A percentile compares a stretch with the other conserved stretches of the same genome.
Evolutionary conservation across 768 basidiomycete genomes (phyloP).

Genomic region (Zangia roseola): DNA sequence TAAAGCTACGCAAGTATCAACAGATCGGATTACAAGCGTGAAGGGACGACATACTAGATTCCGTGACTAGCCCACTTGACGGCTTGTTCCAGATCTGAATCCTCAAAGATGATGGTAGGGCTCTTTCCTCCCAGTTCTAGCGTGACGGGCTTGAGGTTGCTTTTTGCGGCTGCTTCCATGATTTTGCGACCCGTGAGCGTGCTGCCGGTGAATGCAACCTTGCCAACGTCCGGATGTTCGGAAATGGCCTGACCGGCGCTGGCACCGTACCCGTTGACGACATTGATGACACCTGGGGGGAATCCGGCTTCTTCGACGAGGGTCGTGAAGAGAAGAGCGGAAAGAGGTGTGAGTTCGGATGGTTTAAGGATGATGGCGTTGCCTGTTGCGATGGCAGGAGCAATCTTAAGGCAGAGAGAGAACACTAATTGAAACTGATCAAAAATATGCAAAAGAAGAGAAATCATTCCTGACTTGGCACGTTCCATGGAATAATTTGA

Average conservation of each 20-base stretch:
- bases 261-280: slow-evolving; percentile 69
- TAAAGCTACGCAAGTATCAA: slow-evolving; percentile 46
- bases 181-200: slow-evolving; percentile 77
- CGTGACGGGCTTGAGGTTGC: slow-evolving; percentile 76
- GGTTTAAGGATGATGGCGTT: slow-evolving; percentile 80
- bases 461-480: slow-evolving; percentile 38
- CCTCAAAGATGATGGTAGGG: slow-evolving; percentile 49
- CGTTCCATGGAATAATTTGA: slow-evolving; percentile 71
- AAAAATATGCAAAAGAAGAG: neutral
- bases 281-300: slow-evolving; percentile 76
- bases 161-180: slow-evolving; percentile 74
- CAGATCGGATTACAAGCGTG: slow-evolving; percentile 7
- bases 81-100: slow-evolving; percentile 51
- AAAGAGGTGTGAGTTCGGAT: slow-evolving; percentile 74
- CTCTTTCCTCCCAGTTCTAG: slow-evolving; percentile 58
- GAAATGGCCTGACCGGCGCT: slow-evolving; percentile 70
- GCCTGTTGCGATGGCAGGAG: slow-evolving; percentile 74
- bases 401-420: slow-evolving; percentile 74
- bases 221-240: slow-evolving; percentile 61
- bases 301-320: slow-evolving; percentile 70
- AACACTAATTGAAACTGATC: slow-evolving; percentile 31
- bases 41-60: slow-evolving; percentile 55
- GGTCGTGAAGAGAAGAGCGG: slow-evolving; percentile 50
- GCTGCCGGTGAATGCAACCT: slow-evolving; percentile 85
- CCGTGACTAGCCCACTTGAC: slow-evolving; percentile 70